Conservation (phyloP, 1,139 yeast genomes). For the Magnusiomyces tetraspermus region DNA sequence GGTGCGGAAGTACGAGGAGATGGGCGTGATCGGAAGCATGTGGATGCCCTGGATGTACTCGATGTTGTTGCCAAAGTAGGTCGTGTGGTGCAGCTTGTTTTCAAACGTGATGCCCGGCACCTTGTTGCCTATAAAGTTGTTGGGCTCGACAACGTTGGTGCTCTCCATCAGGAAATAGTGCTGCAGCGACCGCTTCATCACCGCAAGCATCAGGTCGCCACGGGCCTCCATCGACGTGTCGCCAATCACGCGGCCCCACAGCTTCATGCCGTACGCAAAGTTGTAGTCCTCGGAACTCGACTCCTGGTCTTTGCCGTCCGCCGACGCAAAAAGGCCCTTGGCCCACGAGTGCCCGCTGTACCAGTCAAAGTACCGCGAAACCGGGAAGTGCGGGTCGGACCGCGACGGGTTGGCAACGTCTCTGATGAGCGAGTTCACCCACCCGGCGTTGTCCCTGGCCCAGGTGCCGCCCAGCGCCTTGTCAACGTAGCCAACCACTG, state of each 20-base stretch:
- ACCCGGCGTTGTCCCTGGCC: slow-evolving; percentile 51
- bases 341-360: slow-evolving; percentile 84
- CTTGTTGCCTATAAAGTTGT: slow-evolving; percentile 47
- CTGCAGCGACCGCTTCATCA: slow-evolving; percentile 54
- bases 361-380: slow-evolving; percentile 71
- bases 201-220: slow-evolving; percentile 64
- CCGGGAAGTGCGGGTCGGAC: slow-evolving; percentile 60
- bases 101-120: slow-evolving; percentile 72
- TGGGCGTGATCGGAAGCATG: slow-evolving; percentile 84
- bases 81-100: slow-evolving; percentile 85
- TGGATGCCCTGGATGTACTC: slow-evolving; percentile 95
- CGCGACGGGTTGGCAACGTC: slow-evolving; percentile 69
- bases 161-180: slow-evolving; percentile 49
- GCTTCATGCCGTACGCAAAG: slow-evolving; percentile 70
- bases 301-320: slow-evolving; percentile 75
- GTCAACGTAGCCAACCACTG: slow-evolving; percentile 57
- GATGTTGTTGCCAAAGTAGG: slow-evolving; percentile 66
- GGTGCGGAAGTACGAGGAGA: slow-evolving; percentile 64
- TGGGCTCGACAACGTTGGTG: slow-evolving; percentile 54
- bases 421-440: slow-evolving; percentile 58
- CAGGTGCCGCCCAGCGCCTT: slow-evolving; percentile 50
- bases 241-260: slow-evolving; percentile 70
- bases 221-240: slow-evolving; percentile 67
- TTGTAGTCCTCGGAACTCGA: slow-evolving; percentile 75
- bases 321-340: slow-evolving; percentile 56